These are phyloP conservation scores for Akanthomyces uredinophilus DNA, from an alignment of 2,329 filamentous ascomycete genomes.

Conservation along the genomic window DNA sequence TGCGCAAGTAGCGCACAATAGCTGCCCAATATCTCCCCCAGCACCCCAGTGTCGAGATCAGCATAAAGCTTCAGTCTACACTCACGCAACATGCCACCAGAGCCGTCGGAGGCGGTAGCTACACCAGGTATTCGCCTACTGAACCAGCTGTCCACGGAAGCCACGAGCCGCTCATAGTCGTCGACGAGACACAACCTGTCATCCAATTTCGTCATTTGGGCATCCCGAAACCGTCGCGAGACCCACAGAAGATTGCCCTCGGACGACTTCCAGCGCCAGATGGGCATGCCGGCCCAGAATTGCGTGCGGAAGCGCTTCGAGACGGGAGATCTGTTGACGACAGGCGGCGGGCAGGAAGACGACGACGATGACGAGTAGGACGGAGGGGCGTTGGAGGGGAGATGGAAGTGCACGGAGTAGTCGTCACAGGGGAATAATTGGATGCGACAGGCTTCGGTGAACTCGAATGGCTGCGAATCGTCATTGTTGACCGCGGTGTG, in stretches of 20 bases:
- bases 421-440: slow-evolving; percentile 6
- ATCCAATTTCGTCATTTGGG: background rate
- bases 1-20: slow-evolving; percentile 10
- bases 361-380: background rate
- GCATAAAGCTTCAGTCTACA: slow-evolving; percentile 10
- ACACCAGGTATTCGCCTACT: background rate
- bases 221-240: slow-evolving; percentile 11
- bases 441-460: slow-evolving; percentile 14
- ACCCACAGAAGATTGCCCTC: slow-evolving; percentile 12
- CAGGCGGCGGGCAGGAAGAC: background rate
- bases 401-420: slow-evolving; percentile 6
- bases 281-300: slow-evolving; percentile 12
- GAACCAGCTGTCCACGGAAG: slow-evolving; percentile 3
- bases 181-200: slow-evolving; percentile 9
- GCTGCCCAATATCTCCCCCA: slow-evolving; percentile 11
- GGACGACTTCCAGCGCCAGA: slow-evolving; percentile 14
- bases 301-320: slow-evolving; percentile 11
- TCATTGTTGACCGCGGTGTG: background rate
- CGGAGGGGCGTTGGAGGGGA: background rate
- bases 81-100: background rate
- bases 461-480: background rate
- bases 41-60: slow-evolving; percentile 1
- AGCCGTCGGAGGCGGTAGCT: background rate
- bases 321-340: background rate
- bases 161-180: slow-evolving; percentile 13